Percentiles rank a stretch among this genome's conserved stretches.
These are phyloP conservation scores for Besnoitia besnoiti DNA, from an alignment of 169 alveolate genomes.

Conservation along the genomic window DNA sequence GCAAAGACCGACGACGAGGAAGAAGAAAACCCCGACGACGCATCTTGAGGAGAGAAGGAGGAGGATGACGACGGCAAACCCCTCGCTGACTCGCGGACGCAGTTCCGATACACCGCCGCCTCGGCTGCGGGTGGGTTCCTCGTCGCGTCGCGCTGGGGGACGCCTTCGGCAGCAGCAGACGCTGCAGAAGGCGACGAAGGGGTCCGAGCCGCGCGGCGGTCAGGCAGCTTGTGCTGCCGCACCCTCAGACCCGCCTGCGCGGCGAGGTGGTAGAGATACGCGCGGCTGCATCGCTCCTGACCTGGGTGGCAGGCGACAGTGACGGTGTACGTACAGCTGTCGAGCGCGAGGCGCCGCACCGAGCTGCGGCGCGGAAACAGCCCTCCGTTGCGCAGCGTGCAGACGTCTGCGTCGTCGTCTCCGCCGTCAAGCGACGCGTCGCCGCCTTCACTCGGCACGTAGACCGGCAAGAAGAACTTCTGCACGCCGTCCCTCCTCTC, in stretches of 20 bases:
- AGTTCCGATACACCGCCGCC: no score
- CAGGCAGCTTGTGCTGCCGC: background rate
- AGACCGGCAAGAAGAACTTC: background rate
- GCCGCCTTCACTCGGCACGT: background rate
- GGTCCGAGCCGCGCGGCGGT: no score
- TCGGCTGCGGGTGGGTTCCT: no score
- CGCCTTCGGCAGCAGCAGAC: no score
- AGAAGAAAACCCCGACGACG: background rate
- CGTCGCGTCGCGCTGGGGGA: no score
- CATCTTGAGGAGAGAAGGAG: no score
- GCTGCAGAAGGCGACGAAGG: no score
- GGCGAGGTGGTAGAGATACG: background rate
- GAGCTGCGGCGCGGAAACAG: background rate
- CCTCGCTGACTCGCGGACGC: no score
- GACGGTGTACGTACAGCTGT: background rate
- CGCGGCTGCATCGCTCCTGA: background rate
- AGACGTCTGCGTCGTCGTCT: background rate
- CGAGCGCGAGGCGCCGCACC: background rate
- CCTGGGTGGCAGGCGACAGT: background rate
- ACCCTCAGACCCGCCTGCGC: background rate
- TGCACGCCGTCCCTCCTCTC: background rate
- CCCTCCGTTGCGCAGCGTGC: background rate
- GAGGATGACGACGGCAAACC: no score
- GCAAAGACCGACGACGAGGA: background rate
- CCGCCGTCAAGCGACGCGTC: conserved; percentile 3